Evolutionary conservation across 1,284 basidiomycete genomes (phyloP), one percentile per base, ranked within the genome.

Genomic region (Cryptococcus floricola): DNA sequence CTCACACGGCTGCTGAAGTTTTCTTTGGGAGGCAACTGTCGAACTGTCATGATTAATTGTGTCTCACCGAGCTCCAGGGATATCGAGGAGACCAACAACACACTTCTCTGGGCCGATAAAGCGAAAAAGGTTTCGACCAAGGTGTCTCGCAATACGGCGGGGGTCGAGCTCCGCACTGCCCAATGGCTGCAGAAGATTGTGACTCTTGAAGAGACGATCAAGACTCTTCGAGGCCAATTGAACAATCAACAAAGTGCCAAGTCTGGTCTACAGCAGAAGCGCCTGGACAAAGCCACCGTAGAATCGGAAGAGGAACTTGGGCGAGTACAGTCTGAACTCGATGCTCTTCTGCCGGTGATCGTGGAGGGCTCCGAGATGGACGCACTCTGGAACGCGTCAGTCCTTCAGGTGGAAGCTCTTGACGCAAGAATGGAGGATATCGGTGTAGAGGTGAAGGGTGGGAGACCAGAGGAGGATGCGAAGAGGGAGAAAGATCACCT

Each of bases 41-140:
- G 94, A 77, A 98, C 94, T 0, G 91, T 95, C 70, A 94, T 95
- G 91, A 91, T 97, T 61, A 94, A 97, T 56, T 97, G 94, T 74
- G 82, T 98, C 52, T 92, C 92, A 2, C 94, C 94, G 1, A 91
- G 91, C 16, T 94, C 91, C 41, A 84, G 84, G 34, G 92, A 98
- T 76, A 95, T 96, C 70, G 94, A 97, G 71, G 94, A 98, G 74
- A 97, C 94, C 28, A 91, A 95, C 73, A 98, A 98, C 73, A 96
- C 94, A 0, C 86, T 98, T 46, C 81, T 94, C 54, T 98, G 96
- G 75, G 94, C 94, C 14, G 92, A 98, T 69, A 87, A 91, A 48
- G 93, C 94, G 19, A 95, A 95, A 59, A 91, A 93, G 78, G 96
- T 98, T 79, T 93, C 93, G 81, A 97, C 92, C 43, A 94, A 91